Evolutionary conservation across 371 early-diverging fungal genomes (phyloP), one percentile per base, ranked within the genome.

Genomic region (Haplosporangium sp.): DNA sequence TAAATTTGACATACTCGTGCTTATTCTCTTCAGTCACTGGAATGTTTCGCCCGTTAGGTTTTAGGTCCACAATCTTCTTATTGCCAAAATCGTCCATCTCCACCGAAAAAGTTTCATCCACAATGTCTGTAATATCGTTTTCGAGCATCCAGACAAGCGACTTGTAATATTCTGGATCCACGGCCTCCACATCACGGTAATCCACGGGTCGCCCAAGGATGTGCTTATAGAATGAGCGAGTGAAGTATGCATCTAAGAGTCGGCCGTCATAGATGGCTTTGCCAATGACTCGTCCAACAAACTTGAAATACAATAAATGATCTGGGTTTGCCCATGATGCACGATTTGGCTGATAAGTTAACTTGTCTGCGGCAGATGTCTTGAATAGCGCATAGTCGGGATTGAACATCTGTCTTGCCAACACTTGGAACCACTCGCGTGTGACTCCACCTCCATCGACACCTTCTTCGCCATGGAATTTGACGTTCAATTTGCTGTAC

Each of bases 381-480:
- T 92, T 93, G 88, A 99, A 99, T 57, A 99, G 87, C 9, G 98
- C 99, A 76, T 98, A 98, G 85, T 98, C 94, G 9, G 99, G 99
- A 84, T 99, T 96, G 86, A 99, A 97, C 96, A 99, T 98, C 82
- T 98, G 97, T 57, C 96, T 89, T 7, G 98, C 94, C 4, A 99
- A 88, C 10, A 95, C 97, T 62, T 94, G 93, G 90, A 97, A 98
- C 99, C 99, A 99, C 86, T 99, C 99, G 67, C 99, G 93, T 4
- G 98, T 95, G 15, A 99, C 94, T 67, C 99, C 99, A 52, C 99
- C 99, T 42, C 94, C 98, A 89, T 99, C 99, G 1, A 99, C 94
- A 63, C 99, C 99, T 76, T 98, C 98, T 87, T 99, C 99, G 34
- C 96, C 96, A 69, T 93, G 88, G 87, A 99, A 99, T 57, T 95